phyloP scores from a whole-genome alignment of 257 asterid species.

The Salvia splendens region DNA sequence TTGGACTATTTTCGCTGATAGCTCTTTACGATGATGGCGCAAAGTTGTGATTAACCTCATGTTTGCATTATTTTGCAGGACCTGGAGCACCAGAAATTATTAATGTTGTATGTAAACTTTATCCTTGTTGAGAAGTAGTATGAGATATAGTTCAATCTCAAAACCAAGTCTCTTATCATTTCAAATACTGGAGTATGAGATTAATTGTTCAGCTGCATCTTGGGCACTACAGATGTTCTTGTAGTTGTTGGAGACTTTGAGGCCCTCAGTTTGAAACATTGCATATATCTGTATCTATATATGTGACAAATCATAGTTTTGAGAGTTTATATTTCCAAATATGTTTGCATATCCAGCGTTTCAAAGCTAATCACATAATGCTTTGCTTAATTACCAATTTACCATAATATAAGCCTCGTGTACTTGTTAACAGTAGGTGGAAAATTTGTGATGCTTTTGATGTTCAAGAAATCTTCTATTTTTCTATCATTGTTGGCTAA shows the following conservation, averaged over 20 bases:
- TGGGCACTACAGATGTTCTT: not conserved
- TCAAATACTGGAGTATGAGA: no score
- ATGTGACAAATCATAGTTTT: not conserved
- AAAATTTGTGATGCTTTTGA: not conserved
- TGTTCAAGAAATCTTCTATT: not conserved
- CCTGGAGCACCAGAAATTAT: conserved; percentile 61
- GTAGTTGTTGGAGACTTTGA: conserved; percentile 4
- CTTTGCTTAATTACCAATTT: not conserved
- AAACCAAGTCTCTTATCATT: no score
- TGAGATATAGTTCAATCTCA: no score
- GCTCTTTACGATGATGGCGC: not conserved
- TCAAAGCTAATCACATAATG: not conserved
- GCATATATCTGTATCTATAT: not conserved
- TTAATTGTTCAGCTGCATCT: no score
- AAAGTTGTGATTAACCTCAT: not conserved
- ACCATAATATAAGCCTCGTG: not conserved
- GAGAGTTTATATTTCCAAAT: not conserved
- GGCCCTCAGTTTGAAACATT: not conserved
- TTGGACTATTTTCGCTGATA: not conserved
- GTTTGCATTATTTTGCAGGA: conserved; percentile 38
- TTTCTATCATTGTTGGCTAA: not conserved
- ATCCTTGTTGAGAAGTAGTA: not conserved
- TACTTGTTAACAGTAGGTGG: not conserved
- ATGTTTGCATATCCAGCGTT: not conserved
- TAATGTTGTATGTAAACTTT: conserved; percentile 51